Evolutionary conservation across 257 asterid genomes (phyloP), one percentile per base, ranked within the genome.

Genomic region (Przewalskia tangutica): DNA sequence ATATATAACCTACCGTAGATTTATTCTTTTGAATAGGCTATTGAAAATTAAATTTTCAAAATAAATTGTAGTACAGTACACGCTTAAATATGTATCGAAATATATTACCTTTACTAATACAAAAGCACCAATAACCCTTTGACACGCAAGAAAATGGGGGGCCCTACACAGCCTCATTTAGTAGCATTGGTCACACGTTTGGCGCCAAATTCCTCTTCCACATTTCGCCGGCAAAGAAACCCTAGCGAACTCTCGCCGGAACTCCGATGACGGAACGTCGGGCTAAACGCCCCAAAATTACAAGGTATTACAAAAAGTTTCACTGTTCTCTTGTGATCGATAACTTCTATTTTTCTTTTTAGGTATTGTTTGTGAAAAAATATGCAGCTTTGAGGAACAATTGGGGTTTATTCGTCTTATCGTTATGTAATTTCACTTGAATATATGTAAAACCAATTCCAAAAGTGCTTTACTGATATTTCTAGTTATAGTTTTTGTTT

Each of bases 211-310:
- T 23, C 46, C 13, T 40, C 27, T 40, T 40, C 8, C 70, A 5
- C 46, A 13, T 23, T 5, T n/a, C 16, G 16, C 77, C 38, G 75
- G 56, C 82, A 2, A 73, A 23, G 20, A 13, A 73, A 13, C 79
- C 23, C 79, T 7, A 23, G 13, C 44, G 58, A 27, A 27, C 32
- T 27, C 32, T 27, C 32, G 32, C 32, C 32, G 32, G 32, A 81
- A 34, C 70, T 71, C 16, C 80, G 79, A 92, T 92, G 97, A 88
- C 65, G 58, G 89, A 84, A 81, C 93, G 86, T 2, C 83, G 77
- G 66, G 83, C 88, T 53, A 92, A 92, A 79, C 87, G 93, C 86
- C 87, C 88, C 81, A 91, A 89, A 81, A 82, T 89, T 55, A 79
- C 88, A 86, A 92, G 95, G 97, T 92, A 23, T 18, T 71, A 71